Percentiles rank a stretch among this genome's conserved stretches.
Evolutionary conservation across 1,139 yeast species (phyloP).

Genomic region (Hemisphaericaspora xylofermentans): DNA sequence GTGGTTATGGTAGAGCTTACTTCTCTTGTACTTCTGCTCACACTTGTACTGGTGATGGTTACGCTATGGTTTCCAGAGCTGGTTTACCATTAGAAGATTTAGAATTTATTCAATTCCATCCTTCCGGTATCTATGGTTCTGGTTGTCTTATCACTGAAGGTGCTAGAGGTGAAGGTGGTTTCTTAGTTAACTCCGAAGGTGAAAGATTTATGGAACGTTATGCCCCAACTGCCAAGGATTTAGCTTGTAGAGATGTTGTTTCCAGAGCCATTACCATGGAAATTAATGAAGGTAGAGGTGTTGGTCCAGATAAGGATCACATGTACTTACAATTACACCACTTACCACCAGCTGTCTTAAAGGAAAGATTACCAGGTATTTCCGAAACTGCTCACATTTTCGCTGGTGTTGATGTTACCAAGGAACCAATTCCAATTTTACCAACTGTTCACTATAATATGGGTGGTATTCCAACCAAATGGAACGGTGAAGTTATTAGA

Average conservation of each 20-base stretch:
- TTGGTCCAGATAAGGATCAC: constrained; percentile 93
- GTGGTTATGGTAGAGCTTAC: constrained; percentile 98
- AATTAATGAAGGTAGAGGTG: constrained; percentile 98
- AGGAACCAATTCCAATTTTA: constrained; percentile 96
- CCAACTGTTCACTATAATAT: constrained; percentile 99
- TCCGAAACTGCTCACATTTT: constrained; percentile 97
- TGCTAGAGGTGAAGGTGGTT: constrained; percentile 99
- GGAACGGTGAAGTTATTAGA: constrained; percentile 92
- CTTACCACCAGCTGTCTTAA: constrained; percentile 84
- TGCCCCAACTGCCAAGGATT: constrained; percentile 97
- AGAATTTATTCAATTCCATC: constrained; percentile 98
- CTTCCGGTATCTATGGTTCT: constrained; percentile 98
- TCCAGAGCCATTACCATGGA: constrained; percentile 98
- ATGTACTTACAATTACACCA: constrained; percentile 91
- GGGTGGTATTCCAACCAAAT: constrained; percentile 99
- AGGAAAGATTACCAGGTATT: constrained; percentile 98
- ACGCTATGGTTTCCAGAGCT: constrained; percentile 96
- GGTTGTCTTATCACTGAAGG: constrained; percentile 99
- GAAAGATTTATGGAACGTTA: constrained; percentile 99
- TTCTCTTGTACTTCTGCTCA: constrained; percentile 99
- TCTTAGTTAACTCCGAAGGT: constrained; percentile 92
- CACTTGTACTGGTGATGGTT: constrained; percentile 99
- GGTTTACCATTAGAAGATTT: constrained; percentile 96
- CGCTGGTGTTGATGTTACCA: constrained; percentile 98
- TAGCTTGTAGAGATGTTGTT: constrained; percentile 97